Percentiles rank a stretch among this genome's conserved stretches.
Conservation (phyloP, 2,329 filamentous ascomycete genomes). For the Trichoderma atrobrunneum region DNA sequence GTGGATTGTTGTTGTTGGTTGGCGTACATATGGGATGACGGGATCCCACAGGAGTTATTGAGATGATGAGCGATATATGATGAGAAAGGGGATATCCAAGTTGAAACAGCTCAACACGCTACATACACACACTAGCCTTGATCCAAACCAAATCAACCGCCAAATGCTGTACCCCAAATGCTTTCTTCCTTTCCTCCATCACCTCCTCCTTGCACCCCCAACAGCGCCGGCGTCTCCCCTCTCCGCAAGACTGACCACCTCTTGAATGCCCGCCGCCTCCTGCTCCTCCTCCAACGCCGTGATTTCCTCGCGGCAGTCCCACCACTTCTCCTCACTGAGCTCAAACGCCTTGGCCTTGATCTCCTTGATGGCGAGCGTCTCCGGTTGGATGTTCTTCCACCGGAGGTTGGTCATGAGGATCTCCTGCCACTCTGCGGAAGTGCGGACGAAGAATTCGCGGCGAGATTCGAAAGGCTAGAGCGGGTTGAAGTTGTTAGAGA, state of each 20-base stretch:
- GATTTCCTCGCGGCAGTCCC: slow-evolving; percentile 95
- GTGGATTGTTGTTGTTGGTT: background rate
- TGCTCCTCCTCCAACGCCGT: slow-evolving; percentile 90
- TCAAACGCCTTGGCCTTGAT: slow-evolving; percentile 88
- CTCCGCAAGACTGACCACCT: slow-evolving; percentile 85
- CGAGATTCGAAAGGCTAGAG: slow-evolving; percentile 80
- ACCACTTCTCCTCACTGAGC: slow-evolving; percentile 95
- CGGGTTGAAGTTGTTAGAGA: background rate
- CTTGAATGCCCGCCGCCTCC: slow-evolving; percentile 89
- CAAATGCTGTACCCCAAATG: background rate
- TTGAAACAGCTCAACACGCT: background rate
- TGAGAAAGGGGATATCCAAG: background rate
- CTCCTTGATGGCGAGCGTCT: slow-evolving; percentile 78
- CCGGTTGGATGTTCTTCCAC: slow-evolving; percentile 63
- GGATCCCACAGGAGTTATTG: background rate
- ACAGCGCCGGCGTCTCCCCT: slow-evolving; percentile 53
- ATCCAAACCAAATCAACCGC: background rate
- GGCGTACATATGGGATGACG: background rate
- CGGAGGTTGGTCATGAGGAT: slow-evolving; percentile 73
- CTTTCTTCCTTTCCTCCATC: background rate
- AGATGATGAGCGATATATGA: background rate
- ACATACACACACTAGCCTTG: background rate
- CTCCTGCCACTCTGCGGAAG: slow-evolving; percentile 87
- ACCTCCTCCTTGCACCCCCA: slow-evolving; percentile 35
- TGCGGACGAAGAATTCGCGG: slow-evolving; percentile 87